Conservation (phyloP, 208 protist species). For the Wallacemonas sp. region DNA sequence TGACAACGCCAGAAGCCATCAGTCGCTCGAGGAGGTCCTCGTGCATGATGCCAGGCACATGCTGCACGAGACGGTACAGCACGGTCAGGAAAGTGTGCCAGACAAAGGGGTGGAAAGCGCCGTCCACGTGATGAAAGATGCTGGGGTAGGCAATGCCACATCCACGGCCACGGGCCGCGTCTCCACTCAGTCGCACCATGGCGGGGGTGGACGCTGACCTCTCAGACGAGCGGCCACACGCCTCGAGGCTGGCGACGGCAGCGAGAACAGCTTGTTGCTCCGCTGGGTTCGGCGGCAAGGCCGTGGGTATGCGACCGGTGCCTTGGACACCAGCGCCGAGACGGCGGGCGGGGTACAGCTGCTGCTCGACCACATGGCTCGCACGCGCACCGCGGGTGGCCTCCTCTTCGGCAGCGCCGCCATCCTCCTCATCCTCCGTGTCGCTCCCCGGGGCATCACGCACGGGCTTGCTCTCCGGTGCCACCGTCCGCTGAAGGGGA, state of each 20-base stretch:
- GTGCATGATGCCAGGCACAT: constrained; percentile 55
- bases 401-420: constrained; percentile 13
- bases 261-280: constrained; percentile 28
- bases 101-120: constrained; percentile 72
- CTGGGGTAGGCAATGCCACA: constrained; percentile 53
- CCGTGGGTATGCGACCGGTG: constrained; percentile 29
- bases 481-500: constrained; percentile 10
- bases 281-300: constrained; percentile 26
- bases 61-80: constrained; percentile 53
- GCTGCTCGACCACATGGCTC: constrained; percentile 7
- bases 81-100: constrained; percentile 61
- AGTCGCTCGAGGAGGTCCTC: constrained; percentile 31
- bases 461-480: background rate
- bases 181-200: background rate
- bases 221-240: too few relatives aligned
- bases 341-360: constrained; percentile 38
- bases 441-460: background rate
- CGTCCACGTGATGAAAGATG: constrained; percentile 86
- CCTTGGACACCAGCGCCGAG: constrained; percentile 5
- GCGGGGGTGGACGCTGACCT: too few relatives aligned
- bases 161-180: background rate
- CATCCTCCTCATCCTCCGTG: constrained; percentile 13
- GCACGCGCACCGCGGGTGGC: background rate
- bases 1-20: constrained; percentile 48
- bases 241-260: background rate